Percentiles rank a stretch among this genome's conserved stretches.
phyloP scores from a whole-genome alignment of 176 grass and related monocot species.

The Juncus inflexus region DNA sequence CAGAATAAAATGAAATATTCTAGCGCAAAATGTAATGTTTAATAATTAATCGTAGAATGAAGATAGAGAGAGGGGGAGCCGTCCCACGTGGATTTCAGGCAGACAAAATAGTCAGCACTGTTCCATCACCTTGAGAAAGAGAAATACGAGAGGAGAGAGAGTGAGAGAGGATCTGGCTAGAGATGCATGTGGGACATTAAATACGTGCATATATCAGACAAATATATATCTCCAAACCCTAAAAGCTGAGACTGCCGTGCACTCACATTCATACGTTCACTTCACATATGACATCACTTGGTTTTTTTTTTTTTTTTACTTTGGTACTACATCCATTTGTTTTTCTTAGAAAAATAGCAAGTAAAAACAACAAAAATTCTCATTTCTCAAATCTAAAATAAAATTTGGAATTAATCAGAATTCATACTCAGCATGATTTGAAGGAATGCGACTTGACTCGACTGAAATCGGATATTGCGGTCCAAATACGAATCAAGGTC shows the following conservation, averaged over 20 bases:
- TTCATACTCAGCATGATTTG: too few relatives aligned
- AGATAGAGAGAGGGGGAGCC: constrained; percentile 4
- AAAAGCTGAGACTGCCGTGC: constrained; percentile 11
- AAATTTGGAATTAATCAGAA: too few relatives aligned
- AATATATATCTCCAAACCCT: constrained; percentile 12
- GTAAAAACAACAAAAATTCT: too few relatives aligned
- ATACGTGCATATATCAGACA: constrained; percentile 16
- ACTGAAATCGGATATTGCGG: too few relatives aligned
- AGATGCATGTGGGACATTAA: constrained; percentile 10
- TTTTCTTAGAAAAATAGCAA: too few relatives aligned
- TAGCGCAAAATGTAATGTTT: background rate
- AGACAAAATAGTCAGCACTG: constrained; percentile 8
- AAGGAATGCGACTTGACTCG: too few relatives aligned
- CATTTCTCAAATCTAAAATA: too few relatives aligned
- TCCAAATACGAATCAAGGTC: too few relatives aligned
- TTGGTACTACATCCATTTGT: too few relatives aligned
- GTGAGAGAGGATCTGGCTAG: background rate
- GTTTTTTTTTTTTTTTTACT: background rate
- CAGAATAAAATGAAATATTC: background rate
- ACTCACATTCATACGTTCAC: constrained; percentile 16
- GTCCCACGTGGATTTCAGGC: constrained; percentile 20
- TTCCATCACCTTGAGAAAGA: background rate
- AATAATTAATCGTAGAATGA: background rate
- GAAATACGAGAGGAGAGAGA: background rate
- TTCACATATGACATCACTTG: constrained; percentile 23